Conservation (phyloP, 2,329 filamentous ascomycete genomes). For the Thielaviopsis musarum region DNA sequence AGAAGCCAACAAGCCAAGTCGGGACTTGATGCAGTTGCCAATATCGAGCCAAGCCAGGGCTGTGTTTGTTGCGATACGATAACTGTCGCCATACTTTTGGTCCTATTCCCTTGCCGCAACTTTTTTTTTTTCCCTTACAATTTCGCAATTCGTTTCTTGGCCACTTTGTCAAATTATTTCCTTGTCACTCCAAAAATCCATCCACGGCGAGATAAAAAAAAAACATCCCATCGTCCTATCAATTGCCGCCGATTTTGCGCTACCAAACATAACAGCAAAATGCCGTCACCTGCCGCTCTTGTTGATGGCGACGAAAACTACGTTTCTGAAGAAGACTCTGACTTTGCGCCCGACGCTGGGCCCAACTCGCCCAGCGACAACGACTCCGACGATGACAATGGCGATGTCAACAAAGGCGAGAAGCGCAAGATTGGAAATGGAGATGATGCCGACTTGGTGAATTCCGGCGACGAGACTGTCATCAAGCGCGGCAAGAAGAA, state of each 20-base stretch:
- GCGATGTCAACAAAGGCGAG: slow-evolving; percentile 15
- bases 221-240: neutral
- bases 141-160: neutral
- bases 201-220: neutral
- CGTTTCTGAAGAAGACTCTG: slow-evolving; percentile 55
- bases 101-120: neutral
- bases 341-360: slow-evolving; percentile 44
- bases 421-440: slow-evolving; percentile 3
- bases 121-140: neutral
- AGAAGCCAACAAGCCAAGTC: neutral
- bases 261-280: neutral
- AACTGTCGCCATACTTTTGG: slow-evolving; percentile 7
- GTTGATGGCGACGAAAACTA: slow-evolving; percentile 26
- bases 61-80: neutral
- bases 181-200: neutral
- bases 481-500: slow-evolving; percentile 44
- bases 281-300: neutral
- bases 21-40: neutral
- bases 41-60: neutral
- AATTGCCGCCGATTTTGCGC: neutral
- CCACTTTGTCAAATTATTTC: too few species aligned
- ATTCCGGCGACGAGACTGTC: slow-evolving; percentile 57
- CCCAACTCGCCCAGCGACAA: slow-evolving; percentile 24
- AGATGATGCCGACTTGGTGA: slow-evolving; percentile 36
- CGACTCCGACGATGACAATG: slow-evolving; percentile 26